Base-by-base conservation (phyloP, 257 asterid species). In the Ligustrum vulgare region DNA sequence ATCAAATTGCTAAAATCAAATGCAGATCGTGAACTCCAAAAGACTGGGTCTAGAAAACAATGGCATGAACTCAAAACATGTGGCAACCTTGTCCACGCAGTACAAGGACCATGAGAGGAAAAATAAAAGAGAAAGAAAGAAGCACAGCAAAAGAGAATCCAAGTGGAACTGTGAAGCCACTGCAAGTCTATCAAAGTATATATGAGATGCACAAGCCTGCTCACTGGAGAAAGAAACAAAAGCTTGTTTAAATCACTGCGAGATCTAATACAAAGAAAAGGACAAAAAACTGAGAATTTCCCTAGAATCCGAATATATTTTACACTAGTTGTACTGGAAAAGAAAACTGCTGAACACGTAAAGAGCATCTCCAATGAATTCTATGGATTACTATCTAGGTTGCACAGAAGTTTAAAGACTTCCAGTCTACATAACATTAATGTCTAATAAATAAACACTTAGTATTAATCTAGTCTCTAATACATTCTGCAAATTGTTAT, bases 241-340 rank as follows among this genome's bases (percentile, higher is more conserved):
- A 45, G 56, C 20, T 45, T 13, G 56, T 45, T 45, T 45, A 15
- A 45, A 6, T 45, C 56, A 45, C 4, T 45, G n/a, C 56, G 15
- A 45, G 20, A 15, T 15, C 56, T 6, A 45, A 13, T 13, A 45
- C 54, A 45, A 43, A 45, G 54, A 43, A 13, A 45, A 45, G 18
- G 20, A 60, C 41, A 65, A 75, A 62, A 39, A 20, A 75, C 49
- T 10, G 49, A 37, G 9, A 43, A 56, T 47, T 33, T 78, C 67
- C 75, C 47, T 36, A 58, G 56, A 4, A 45, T 45, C 56, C 4
- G 56, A 45, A 45, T 45, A 45, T 45, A 45, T 45, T 10, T 15
- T 41, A 41, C 49, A 10, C 16, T 41, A 41, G 49, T 41, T 45
- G 13, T 15, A 45, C 56, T 13, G 56, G 20, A 13, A 45, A 45